Evolutionary conservation across 2,329 filamentous ascomycete species (phyloP), one percentile per base, ranked within the genome.

Genomic region (Malbranchea zuffiana): DNA sequence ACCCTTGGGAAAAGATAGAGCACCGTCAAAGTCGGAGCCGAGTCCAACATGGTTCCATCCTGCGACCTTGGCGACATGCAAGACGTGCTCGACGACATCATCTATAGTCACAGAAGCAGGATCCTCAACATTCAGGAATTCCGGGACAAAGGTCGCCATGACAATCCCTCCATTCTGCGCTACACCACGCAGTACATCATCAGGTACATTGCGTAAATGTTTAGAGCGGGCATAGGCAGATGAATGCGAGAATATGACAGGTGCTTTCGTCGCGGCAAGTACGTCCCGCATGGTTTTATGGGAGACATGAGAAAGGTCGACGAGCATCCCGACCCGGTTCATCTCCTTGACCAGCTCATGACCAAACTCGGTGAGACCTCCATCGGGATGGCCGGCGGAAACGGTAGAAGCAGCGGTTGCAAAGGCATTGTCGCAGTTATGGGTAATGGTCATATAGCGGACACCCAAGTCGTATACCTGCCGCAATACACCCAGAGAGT

Each of bases 191-290:
- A 66, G 47, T 3, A 66, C 55, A 29, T 62, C 59, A 27, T 66
- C 62, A 2, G 62, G 61, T 1, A 62, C 62, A 32, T 66, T 62
- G 1, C 63, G 54, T 4, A 54, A 48, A 41, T 62, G 56, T 7
- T 47, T 44, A 23, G 43, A 48, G 2, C 54, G 28, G 3, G 42
- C 44, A 16, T 52, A 50, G 2, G 43, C 42, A 6, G 42, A 44
- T 3, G 45, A 48, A 33, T 51, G 51, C 4, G 42, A 48, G 35
- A 50, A 51, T 16, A 52, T 51, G 13, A 53, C 46, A 4, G 52
- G 51, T 3, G 47, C 44, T 29, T 43, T 33, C 16, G 50, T 44
- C 20, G 48, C 35, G 6, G 40, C 33, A 12, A 54, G 37, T 3
- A 48, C 40, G 27, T 51, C 44, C 17, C 47, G 40, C 50, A 52